Conservation (phyloP, 1,139 yeast genomes). For the Zygoascus meyerae region DNA sequence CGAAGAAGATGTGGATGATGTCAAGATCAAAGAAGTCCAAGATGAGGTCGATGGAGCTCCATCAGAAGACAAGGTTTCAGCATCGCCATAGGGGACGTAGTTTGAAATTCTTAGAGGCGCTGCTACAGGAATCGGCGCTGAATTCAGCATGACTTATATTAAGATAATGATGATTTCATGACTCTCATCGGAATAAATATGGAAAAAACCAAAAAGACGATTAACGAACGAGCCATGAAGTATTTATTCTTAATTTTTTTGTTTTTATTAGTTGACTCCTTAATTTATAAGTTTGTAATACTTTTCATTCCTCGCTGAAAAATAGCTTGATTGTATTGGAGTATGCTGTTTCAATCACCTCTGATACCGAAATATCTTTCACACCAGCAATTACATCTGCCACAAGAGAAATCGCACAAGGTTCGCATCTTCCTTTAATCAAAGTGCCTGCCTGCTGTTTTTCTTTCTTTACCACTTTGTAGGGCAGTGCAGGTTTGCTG, state of each 20-base stretch:
- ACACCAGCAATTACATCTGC: conserved; percentile 71
- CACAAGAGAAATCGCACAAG: conserved; percentile 74
- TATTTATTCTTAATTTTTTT: conserved; percentile 10
- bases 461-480: conserved; percentile 61
- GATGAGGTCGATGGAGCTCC: conserved; percentile 1
- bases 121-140: background rate
- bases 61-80: background rate
- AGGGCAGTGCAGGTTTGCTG: conserved; percentile 39
- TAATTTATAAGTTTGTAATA: background rate
- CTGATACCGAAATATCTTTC: conserved; percentile 44
- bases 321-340: conserved; percentile 58
- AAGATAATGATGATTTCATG: background rate
- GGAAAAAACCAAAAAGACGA: conserved; percentile 1
- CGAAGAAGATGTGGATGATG: background rate
- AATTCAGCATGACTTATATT: conserved; percentile 2
- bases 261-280: conserved; percentile 1
- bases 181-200: conserved; percentile 1
- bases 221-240: conserved; percentile 9
- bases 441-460: conserved; percentile 44
- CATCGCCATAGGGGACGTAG: conserved; percentile 1
- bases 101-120: background rate
- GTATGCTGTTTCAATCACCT: conserved; percentile 59
- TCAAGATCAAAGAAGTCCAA: background rate
- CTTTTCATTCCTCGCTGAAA: conserved; percentile 25
- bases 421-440: conserved; percentile 86